Evolutionary conservation across 23 red algal genomes (phyloP).

Genomic region (Gracilaria domingensis): DNA sequence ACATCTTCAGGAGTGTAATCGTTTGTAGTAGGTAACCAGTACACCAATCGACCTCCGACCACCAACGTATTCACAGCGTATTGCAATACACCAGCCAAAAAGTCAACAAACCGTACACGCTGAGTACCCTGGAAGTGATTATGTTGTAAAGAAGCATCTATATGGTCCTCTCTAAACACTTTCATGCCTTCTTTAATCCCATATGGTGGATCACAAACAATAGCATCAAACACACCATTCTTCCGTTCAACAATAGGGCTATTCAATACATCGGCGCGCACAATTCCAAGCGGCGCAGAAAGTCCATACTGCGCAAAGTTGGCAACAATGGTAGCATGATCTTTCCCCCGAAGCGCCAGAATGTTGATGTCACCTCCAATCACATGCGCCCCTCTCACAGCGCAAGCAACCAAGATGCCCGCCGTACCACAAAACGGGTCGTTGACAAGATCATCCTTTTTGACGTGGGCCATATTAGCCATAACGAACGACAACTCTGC

Average conservation of each 20-base stretch:
- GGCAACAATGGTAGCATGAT: constrained; percentile 47
- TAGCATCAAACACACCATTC: constrained; percentile 82
- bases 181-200: constrained; percentile 95
- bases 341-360: constrained; percentile 80
- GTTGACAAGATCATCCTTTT: constrained; percentile 70
- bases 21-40: constrained; percentile 89
- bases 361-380: constrained; percentile 89
- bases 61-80: constrained; percentile 74
- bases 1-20: constrained; percentile 84
- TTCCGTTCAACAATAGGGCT: constrained; percentile 17
- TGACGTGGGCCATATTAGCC: constrained; percentile 89
- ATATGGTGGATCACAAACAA: constrained; percentile 97
- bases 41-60: constrained; percentile 85
- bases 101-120: constrained; percentile 76
- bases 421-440: constrained; percentile 97
- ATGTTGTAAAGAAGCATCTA: constrained; percentile 54
- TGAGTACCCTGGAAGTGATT: constrained; percentile 64
- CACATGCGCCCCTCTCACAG: constrained; percentile 72
- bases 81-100: constrained; percentile 76
- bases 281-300: constrained; percentile 59
- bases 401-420: constrained; percentile 81
- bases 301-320: constrained; percentile 95
- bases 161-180: constrained; percentile 67
- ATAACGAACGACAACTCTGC: constrained; percentile 98
- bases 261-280: constrained; percentile 83